phyloP scores from a whole-genome alignment of 768 basidiomycete genomes.

The Lactarius evosmus region DNA sequence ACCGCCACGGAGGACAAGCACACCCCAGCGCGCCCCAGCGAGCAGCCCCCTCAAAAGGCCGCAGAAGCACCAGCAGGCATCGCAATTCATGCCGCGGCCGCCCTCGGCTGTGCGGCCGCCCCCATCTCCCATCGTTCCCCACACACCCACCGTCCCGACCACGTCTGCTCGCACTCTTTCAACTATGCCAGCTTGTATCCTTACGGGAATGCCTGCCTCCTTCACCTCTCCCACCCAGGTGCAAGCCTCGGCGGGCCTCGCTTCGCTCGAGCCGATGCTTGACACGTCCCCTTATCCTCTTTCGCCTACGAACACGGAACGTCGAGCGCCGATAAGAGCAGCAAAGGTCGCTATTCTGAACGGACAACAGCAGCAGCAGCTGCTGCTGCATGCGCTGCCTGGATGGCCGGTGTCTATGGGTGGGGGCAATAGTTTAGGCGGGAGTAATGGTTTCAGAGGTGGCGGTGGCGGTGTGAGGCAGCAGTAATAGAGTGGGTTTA shows the following conservation, averaged over 20 bases:
- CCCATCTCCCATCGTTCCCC: neutral
- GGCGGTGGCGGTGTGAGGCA: too few species aligned
- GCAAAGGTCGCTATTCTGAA: too few species aligned
- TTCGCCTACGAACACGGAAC: neutral
- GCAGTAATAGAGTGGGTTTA: too few species aligned
- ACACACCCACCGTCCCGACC: neutral
- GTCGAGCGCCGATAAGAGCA: slow-evolving; percentile 1
- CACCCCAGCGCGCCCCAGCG: neutral
- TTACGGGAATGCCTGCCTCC: too few species aligned
- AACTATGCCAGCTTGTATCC: neutral
- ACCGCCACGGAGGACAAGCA: too few species aligned
- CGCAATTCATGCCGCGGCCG: neutral
- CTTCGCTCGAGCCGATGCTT: neutral
- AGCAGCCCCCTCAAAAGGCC: neutral
- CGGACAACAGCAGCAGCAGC: slow-evolving; percentile 7
- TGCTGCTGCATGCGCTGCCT: neutral
- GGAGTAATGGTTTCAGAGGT: too few species aligned
- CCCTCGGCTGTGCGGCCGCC: neutral
- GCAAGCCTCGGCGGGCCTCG: neutral
- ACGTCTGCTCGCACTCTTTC: neutral
- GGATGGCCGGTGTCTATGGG: neutral
- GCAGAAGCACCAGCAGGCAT: neutral
- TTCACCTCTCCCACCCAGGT: neutral
- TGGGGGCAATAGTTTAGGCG: too few species aligned
- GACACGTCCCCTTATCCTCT: neutral